phyloP scores from a whole-genome alignment of 768 basidiomycete genomes.

The Lactifluus subvellereus region DNA sequence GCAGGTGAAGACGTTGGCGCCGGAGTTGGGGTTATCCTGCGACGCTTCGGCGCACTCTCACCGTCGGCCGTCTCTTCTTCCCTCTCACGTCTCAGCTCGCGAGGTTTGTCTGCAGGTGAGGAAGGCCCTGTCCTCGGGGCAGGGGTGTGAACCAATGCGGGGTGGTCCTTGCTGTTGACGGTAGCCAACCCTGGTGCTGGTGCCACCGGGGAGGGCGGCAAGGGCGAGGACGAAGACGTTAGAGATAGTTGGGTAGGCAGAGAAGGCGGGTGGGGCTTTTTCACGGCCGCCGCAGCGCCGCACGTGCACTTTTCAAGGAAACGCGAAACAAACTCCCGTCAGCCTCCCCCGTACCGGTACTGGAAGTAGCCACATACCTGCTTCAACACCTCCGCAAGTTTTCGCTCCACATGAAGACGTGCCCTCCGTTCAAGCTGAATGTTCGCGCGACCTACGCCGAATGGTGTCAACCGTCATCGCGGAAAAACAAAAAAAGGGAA shows the following conservation, averaged over 20 bases:
- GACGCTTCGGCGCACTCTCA: slow-evolving; percentile 8
- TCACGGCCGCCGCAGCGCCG: background rate
- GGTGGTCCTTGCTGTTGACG: background rate
- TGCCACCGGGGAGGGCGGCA: background rate
- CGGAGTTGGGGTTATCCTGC: slow-evolving; percentile 3
- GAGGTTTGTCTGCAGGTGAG: background rate
- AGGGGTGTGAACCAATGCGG: background rate
- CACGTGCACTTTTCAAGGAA: slow-evolving; percentile 13
- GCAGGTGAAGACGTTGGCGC: background rate
- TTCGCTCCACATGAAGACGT: slow-evolving; percentile 6
- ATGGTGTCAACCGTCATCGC: background rate
- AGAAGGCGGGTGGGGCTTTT: background rate
- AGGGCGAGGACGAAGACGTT: background rate
- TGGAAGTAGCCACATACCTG: background rate
- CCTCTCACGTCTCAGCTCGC: slow-evolving; percentile 4
- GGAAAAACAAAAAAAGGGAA: background rate
- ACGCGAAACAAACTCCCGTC: background rate
- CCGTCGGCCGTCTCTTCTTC: background rate
- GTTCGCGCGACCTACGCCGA: background rate
- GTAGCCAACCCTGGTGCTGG: background rate
- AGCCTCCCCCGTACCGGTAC: background rate
- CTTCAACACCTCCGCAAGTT: slow-evolving; percentile 1
- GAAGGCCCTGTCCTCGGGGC: background rate
- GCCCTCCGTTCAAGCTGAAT: background rate
- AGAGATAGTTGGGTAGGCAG: background rate